Conservation (phyloP, 495 filamentous ascomycete genomes). For the Penicillium subrubescens region DNA sequence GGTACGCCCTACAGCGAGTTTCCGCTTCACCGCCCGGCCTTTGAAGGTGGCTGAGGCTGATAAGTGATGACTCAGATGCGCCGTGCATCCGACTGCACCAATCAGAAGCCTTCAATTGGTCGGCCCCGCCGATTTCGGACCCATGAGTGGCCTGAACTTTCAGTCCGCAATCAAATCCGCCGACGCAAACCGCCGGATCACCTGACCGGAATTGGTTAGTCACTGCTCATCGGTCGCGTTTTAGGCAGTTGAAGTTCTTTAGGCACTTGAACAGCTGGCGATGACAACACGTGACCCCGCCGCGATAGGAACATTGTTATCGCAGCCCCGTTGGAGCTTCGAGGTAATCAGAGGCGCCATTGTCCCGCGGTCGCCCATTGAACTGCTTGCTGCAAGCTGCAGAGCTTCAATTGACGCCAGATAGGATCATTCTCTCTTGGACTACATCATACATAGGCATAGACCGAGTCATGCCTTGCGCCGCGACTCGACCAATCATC, state of each 20-base stretch:
- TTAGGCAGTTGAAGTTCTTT: neutral
- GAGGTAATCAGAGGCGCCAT: neutral
- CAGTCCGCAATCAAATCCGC: neutral
- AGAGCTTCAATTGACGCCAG: neutral
- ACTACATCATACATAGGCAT: neutral
- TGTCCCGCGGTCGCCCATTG: neutral
- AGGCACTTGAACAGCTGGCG: neutral
- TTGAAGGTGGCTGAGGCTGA: neutral
- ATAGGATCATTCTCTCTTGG: neutral
- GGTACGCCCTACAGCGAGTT: conserved; percentile 4
- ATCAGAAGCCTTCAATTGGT: conserved; percentile 11
- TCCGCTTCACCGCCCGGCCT: conserved; percentile 24
- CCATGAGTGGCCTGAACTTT: neutral
- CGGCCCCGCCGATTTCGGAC: conserved; percentile 29
- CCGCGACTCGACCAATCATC: neutral
- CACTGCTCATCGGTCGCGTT: neutral
- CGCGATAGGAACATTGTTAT: conserved; percentile 23
- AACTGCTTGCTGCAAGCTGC: neutral
- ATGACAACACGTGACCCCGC: conserved; percentile 13
- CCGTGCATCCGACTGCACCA: conserved; percentile 7
- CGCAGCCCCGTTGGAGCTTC: conserved; percentile 8
- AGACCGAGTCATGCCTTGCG: conserved; percentile 14
- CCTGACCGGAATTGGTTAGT: conserved; percentile 7
- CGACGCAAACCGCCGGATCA: conserved; percentile 19
- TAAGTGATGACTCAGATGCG: conserved; percentile 12